These are phyloP conservation scores for Podospora australis DNA, from an alignment of 495 filamentous ascomycete species.

Conservation along the genomic window DNA sequence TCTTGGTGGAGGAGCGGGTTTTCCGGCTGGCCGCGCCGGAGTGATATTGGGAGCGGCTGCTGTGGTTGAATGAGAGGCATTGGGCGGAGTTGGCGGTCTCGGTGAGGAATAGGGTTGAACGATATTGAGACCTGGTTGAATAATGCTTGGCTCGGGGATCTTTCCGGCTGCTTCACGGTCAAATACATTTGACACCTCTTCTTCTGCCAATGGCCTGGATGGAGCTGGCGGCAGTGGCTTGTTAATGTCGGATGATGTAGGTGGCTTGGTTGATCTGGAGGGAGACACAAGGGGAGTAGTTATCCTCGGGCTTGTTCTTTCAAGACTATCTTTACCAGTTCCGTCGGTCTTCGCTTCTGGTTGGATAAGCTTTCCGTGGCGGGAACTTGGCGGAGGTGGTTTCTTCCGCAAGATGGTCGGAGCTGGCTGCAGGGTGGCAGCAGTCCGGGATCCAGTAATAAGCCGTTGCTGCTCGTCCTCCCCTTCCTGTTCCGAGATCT, in stretches of 20 bases:
- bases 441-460: conserved; percentile 7
- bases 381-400: conserved; percentile 48
- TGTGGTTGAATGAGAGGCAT: conserved; percentile 24
- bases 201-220: conserved; percentile 34
- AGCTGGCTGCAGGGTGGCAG: conserved; percentile 16
- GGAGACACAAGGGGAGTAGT: conserved; percentile 1
- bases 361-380: conserved; percentile 65
- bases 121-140: conserved; percentile 23
- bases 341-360: conserved; percentile 10
- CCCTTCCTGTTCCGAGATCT: conserved; percentile 35
- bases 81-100: conserved; percentile 27
- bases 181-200: conserved; percentile 34
- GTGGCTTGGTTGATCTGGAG: conserved; percentile 2
- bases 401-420: conserved; percentile 24
- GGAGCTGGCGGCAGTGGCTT: conserved; percentile 43
- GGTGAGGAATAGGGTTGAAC: conserved; percentile 15
- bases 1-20: conserved; percentile 44
- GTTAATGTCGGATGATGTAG: conserved; percentile 40
- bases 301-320: neutral
- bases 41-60: conserved; percentile 8
- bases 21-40: conserved; percentile 28
- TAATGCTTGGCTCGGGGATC: conserved; percentile 28
- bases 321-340: no score
- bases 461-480: conserved; percentile 30
- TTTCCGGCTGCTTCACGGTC: conserved; percentile 42